These are phyloP conservation scores for Quercus alba DNA, from an alignment of 306 rosid species.

Conservation along the genomic window DNA sequence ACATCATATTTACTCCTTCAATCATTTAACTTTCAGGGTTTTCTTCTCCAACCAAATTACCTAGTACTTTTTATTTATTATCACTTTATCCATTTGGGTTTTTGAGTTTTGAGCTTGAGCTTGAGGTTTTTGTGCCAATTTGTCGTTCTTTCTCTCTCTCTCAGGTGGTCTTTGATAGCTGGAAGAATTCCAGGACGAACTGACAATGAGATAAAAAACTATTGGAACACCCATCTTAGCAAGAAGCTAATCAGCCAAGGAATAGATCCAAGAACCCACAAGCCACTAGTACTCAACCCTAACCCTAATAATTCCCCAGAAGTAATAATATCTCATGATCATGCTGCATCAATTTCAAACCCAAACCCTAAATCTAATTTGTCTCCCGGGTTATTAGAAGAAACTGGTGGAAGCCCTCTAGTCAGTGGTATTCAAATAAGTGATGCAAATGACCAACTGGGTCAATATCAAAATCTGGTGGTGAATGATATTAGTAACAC, in stretches of 20 bases:
- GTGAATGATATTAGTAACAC: not conserved
- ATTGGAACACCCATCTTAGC: slow-evolving; percentile 91
- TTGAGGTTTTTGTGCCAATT: not conserved
- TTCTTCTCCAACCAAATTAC: not conserved
- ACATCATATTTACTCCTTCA: not conserved
- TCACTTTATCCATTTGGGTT: not conserved
- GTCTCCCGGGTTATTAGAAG: not conserved
- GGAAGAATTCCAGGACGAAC: slow-evolving; percentile 90
- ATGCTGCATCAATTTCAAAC: not conserved
- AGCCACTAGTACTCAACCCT: slow-evolving; percentile 40
- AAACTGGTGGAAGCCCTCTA: not conserved
- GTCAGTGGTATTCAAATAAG: not conserved
- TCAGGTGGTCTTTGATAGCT: slow-evolving; percentile 89
- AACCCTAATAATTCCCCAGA: not conserved
- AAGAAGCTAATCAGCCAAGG: slow-evolving; percentile 85
- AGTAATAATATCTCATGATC: not conserved
- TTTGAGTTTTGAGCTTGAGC: not conserved
- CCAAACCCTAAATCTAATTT: not conserved
- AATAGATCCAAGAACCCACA: slow-evolving; percentile 91
- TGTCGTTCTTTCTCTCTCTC: not conserved
- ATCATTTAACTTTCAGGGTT: not conserved
- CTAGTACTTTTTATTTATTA: not conserved
- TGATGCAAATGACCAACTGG: not conserved
- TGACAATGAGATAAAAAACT: slow-evolving; percentile 82
- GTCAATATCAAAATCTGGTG: not conserved